Conservation (phyloP, 2,329 filamentous ascomycete genomes). For the Calonectria pseudoreteaudii region DNA sequence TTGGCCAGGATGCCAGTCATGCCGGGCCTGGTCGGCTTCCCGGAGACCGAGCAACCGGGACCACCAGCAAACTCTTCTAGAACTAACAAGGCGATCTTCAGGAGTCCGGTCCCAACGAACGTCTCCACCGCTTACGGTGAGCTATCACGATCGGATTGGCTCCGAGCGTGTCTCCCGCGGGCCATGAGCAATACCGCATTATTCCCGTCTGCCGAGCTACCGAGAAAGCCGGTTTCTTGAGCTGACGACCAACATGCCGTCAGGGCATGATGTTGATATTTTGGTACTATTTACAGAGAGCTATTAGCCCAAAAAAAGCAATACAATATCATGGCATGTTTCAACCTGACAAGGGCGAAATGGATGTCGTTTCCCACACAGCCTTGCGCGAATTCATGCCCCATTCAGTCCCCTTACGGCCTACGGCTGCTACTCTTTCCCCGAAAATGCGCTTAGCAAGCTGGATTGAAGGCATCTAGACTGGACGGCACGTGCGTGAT, state of each 20-base stretch:
- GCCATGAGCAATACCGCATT: not conserved
- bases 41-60: not conserved
- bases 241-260: not conserved
- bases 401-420: not conserved
- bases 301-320: not conserved
- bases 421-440: not conserved
- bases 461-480: not conserved
- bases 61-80: not conserved
- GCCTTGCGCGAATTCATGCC: not conserved
- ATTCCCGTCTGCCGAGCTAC: constrained; percentile 3
- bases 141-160: not conserved
- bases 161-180: not conserved
- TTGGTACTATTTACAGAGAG: not conserved
- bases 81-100: not conserved
- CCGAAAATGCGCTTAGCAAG: not conserved
- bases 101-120: not conserved
- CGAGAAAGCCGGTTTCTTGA: not conserved
- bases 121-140: not conserved
- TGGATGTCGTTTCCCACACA: not conserved
- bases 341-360: not conserved
- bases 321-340: not conserved
- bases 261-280: not conserved
- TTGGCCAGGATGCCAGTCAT: no score
- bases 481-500: not conserved
- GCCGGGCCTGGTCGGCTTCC: not conserved